These are phyloP conservation scores for Arthrobotrys sinensis DNA, from an alignment of 2,329 filamentous ascomycete species.

Conservation along the genomic window DNA sequence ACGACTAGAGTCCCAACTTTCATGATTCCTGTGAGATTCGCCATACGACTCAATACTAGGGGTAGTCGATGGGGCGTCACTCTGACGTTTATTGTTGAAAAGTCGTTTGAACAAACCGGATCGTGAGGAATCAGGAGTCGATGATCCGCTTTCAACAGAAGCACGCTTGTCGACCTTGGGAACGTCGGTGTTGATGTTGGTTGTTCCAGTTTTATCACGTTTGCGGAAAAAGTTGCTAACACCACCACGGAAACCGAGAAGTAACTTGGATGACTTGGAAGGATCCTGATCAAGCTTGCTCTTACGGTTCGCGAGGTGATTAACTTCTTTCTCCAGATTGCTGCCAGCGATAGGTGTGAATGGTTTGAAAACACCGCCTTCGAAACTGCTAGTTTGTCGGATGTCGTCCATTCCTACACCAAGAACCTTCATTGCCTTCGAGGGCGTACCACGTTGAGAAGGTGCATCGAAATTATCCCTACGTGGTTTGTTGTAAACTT, in stretches of 20 bases:
- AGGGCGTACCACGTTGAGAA: background rate
- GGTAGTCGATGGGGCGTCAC: conserved; percentile 41
- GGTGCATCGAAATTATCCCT: background rate
- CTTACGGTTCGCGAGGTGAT: conserved; percentile 5
- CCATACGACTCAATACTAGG: conserved; percentile 56
- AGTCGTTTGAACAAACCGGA: conserved; percentile 34
- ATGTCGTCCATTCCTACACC: conserved; percentile 21
- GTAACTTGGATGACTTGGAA: background rate
- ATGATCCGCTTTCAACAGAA: conserved; percentile 9
- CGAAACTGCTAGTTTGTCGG: conserved; percentile 12
- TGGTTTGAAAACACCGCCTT: background rate
- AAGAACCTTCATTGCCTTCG: conserved; percentile 43
- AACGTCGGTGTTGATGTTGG: conserved; percentile 1
- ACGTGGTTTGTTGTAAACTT: background rate
- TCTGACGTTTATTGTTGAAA: conserved; percentile 36
- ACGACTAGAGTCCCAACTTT: conserved; percentile 48
- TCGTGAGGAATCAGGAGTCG: conserved; percentile 16
- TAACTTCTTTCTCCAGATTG: conserved; percentile 34
- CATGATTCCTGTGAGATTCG: conserved; percentile 26
- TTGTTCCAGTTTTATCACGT: conserved; percentile 3
- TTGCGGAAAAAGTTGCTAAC: conserved; percentile 23
- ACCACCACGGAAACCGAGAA: conserved; percentile 16
- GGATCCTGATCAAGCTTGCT: conserved; percentile 16
- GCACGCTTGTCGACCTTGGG: background rate
- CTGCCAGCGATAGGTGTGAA: conserved; percentile 5